Evolutionary conservation across 352 stramenopile species (phyloP).

Genomic region (Phytopythium cucurbitacearum): DNA sequence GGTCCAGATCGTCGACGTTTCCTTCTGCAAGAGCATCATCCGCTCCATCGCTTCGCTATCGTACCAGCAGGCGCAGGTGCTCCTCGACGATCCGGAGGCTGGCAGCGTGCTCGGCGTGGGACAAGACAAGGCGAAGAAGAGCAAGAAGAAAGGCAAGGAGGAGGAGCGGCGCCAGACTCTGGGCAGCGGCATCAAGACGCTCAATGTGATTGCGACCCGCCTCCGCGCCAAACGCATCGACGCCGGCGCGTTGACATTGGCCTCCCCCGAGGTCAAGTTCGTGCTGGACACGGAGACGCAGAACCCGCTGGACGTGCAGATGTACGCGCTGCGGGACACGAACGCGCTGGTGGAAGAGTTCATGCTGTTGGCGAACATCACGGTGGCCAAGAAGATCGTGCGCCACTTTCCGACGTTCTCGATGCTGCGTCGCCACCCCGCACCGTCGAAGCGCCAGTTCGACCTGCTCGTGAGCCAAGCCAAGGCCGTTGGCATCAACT

Average conservation of each 20-base stretch:
- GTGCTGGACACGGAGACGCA: slow-evolving; percentile 97
- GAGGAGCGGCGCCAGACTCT: slow-evolving; percentile 46
- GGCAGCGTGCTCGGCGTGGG: slow-evolving; percentile 29
- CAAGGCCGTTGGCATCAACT: slow-evolving; percentile 72
- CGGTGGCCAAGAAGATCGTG: slow-evolving; percentile 94
- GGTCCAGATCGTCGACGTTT: slow-evolving; percentile 92
- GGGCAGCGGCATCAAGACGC: slow-evolving; percentile 84
- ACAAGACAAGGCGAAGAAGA: slow-evolving; percentile 12
- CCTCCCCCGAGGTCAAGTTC: slow-evolving; percentile 96
- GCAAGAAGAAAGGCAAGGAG: slow-evolving; percentile 39
- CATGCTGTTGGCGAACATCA: slow-evolving; percentile 99
- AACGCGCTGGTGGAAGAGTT: slow-evolving; percentile 99
- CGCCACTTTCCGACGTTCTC: slow-evolving; percentile 94
- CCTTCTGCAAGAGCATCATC: slow-evolving; percentile 98
- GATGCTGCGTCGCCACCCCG: slow-evolving; percentile 93
- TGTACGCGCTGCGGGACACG: slow-evolving; percentile 94
- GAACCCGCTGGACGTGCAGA: slow-evolving; percentile 97
- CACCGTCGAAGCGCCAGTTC: slow-evolving; percentile 94
- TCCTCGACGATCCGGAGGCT: slow-evolving; percentile 88
- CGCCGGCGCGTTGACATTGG: slow-evolving; percentile 95
- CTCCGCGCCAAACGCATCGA: slow-evolving; percentile 93
- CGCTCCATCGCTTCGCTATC: slow-evolving; percentile 94
- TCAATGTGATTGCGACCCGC: slow-evolving; percentile 89
- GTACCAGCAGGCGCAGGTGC: slow-evolving; percentile 96
- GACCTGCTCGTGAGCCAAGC: slow-evolving; percentile 81